A percentile compares a stretch with the other conserved stretches of the same genome.
These are phyloP conservation scores for Eucalyptus rudis DNA, from an alignment of 345 rosid species.

Conservation along the genomic window DNA sequence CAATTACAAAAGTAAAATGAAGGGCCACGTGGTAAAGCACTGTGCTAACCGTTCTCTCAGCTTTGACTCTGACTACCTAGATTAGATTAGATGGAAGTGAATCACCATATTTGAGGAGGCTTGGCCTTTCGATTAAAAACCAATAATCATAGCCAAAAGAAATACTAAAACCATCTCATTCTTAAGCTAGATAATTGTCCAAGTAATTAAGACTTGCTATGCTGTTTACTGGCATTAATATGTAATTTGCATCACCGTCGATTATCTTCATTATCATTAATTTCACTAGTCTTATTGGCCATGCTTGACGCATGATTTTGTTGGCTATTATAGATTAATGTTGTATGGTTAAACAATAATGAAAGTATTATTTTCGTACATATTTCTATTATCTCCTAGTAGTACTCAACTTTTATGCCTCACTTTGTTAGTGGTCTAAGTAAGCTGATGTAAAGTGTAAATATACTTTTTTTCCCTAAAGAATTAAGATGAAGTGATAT, in stretches of 20 bases:
- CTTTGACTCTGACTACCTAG: background rate
- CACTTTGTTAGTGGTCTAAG: background rate
- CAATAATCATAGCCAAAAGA: background rate
- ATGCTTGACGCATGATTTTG: background rate
- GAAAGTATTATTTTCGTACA: background rate
- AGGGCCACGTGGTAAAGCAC: background rate
- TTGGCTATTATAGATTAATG: background rate
- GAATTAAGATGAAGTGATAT: background rate
- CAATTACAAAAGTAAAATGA: background rate
- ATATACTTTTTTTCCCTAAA: background rate
- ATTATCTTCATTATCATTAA: background rate
- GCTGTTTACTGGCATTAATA: background rate
- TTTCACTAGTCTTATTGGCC: background rate
- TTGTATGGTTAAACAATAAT: background rate
- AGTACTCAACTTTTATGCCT: background rate
- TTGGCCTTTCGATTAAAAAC: background rate
- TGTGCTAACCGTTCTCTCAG: background rate
- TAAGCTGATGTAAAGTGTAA: background rate
- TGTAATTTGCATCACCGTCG: background rate
- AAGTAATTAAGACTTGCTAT: background rate
- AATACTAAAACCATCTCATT: background rate
- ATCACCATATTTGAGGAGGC: background rate
- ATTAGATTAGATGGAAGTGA: background rate
- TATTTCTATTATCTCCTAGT: background rate
- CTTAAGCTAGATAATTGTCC: background rate